phyloP scores from a whole-genome alignment of 2,329 filamentous ascomycete genomes.

The Coleophoma eucalyptorum region DNA sequence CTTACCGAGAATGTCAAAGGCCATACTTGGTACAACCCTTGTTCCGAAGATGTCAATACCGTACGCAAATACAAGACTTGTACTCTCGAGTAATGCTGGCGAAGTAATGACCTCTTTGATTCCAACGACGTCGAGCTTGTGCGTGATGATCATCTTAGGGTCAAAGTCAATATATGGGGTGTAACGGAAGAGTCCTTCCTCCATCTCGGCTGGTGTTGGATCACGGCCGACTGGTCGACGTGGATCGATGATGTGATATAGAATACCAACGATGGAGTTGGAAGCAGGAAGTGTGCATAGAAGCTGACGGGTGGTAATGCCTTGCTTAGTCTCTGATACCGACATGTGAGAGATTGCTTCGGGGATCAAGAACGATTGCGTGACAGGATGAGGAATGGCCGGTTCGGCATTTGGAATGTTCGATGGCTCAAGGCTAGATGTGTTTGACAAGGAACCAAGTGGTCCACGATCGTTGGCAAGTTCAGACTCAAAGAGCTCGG shows the following conservation, averaged over 20 bases:
- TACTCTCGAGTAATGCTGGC: constrained; percentile 85
- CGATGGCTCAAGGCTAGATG: constrained; percentile 71
- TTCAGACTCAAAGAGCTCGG: constrained; percentile 87
- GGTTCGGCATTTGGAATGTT: constrained; percentile 46
- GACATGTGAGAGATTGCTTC: constrained; percentile 75
- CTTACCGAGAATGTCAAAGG: constrained; percentile 90
- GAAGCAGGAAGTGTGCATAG: constrained; percentile 73
- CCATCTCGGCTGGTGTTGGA: constrained; percentile 70
- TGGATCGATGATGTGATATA: constrained; percentile 76
- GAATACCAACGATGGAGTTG: constrained; percentile 74
- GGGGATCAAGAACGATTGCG: constrained; percentile 77
- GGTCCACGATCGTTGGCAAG: constrained; percentile 80
- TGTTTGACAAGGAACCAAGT: constrained; percentile 65
- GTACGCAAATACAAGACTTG: constrained; percentile 82
- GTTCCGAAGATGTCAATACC: constrained; percentile 88
- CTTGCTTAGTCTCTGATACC: constrained; percentile 86
- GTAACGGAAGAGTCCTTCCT: constrained; percentile 82
- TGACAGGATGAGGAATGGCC: constrained; percentile 69
- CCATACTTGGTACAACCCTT: constrained; percentile 77
- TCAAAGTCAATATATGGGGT: constrained; percentile 77
- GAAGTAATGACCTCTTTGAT: constrained; percentile 69
- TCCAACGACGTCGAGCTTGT: constrained; percentile 77
- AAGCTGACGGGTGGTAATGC: constrained; percentile 80
- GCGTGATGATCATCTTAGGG: constrained; percentile 74
- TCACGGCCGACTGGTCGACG: constrained; percentile 83